phyloP scores from a whole-genome alignment of 2,329 filamentous ascomycete species.

The Trichoderma sp. region DNA sequence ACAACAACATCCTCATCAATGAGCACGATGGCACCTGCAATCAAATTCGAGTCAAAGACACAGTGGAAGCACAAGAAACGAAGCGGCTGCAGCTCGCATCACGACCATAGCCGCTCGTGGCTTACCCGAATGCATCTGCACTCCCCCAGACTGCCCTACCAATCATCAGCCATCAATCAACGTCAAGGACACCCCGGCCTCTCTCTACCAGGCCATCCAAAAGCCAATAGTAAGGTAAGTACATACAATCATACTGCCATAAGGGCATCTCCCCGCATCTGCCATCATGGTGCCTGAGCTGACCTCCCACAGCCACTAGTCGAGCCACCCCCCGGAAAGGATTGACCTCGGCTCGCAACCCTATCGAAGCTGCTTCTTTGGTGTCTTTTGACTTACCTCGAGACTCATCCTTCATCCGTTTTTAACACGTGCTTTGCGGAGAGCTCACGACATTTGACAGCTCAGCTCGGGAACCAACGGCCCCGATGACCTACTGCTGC shows the following conservation, averaged over 20 bases:
- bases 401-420: too few species aligned
- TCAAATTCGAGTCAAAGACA: too few species aligned
- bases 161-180: not conserved
- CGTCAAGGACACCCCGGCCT: not conserved
- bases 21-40: too few species aligned
- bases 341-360: conserved; percentile 23
- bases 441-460: not conserved
- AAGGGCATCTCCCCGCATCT: not conserved
- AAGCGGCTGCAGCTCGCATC: too few species aligned
- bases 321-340: conserved; percentile 1
- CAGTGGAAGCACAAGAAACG: too few species aligned
- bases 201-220: not conserved
- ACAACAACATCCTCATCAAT: too few species aligned
- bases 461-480: not conserved
- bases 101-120: conserved; percentile 1
- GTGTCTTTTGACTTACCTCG: not conserved
- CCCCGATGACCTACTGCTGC: not conserved
- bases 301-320: not conserved
- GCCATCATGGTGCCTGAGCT: conserved; percentile 19
- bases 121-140: conserved; percentile 15
- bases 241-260: not conserved
- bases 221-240: too few species aligned
- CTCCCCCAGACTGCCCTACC: not conserved
- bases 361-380: not conserved
- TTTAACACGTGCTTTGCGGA: conserved; percentile 24